A percentile compares a stretch with the other conserved stretches of the same genome.
Evolutionary conservation across 106 monocot genomes (phyloP).

Genomic region (Narthecium ossifragum): DNA sequence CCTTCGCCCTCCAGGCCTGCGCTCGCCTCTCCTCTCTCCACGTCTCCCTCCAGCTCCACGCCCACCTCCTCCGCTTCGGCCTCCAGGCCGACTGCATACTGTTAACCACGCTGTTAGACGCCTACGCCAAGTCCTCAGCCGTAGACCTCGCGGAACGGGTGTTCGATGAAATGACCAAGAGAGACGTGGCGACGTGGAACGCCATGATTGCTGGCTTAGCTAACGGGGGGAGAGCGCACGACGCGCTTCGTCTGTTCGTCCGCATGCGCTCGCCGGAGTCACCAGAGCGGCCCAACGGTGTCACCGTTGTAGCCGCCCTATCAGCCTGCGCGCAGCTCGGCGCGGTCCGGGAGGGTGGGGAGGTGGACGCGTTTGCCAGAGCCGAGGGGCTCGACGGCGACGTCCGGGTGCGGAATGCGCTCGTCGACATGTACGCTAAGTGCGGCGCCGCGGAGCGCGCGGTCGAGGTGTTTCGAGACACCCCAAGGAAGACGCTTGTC

Average conservation of each 20-base stretch:
- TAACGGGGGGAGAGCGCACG: constrained; percentile 31
- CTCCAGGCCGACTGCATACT: no score
- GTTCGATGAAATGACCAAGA: no score
- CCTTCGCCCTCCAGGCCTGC: no score
- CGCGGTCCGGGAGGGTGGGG: constrained; percentile 27
- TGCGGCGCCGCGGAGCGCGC: constrained; percentile 64
- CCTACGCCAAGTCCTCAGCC: no score
- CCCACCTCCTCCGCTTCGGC: no score
- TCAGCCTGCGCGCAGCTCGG: constrained; percentile 84
- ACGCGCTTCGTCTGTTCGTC: constrained; percentile 49
- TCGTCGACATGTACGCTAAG: constrained; percentile 82
- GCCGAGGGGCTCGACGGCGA: constrained; percentile 17
- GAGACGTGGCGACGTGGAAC: no score
- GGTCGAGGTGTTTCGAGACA: constrained; percentile 43
- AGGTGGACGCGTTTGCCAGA: constrained; percentile 26
- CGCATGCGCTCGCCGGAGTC: constrained; percentile 12
- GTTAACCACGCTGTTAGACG: no score
- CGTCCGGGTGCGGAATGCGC: constrained; percentile 47
- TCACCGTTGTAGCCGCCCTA: constrained; percentile 66
- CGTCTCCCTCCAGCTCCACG: no score
- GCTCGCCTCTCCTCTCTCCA: no score
- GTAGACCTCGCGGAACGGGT: constrained; percentile 31
- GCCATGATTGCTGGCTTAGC: constrained; percentile 58
- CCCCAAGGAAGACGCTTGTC: constrained; percentile 32
- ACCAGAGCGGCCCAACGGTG: constrained; percentile 41